A percentile compares a stretch with the other conserved stretches of the same genome.
Evolutionary conservation across 2,329 filamentous ascomycete genomes (phyloP).

Genomic region (Raffaelea arxii): DNA sequence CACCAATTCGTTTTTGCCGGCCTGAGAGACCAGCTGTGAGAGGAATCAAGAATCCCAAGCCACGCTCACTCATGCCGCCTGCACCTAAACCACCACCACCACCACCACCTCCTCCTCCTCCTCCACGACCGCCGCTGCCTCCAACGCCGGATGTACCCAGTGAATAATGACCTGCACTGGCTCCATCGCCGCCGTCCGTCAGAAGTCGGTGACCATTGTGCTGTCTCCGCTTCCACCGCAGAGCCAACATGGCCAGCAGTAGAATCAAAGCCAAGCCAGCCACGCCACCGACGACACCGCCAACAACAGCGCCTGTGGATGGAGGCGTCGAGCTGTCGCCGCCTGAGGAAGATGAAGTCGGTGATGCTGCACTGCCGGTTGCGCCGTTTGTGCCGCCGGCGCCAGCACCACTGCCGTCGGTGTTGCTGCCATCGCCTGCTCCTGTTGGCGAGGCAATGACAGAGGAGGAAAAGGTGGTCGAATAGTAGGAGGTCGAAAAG

Average conservation of each 20-base stretch:
- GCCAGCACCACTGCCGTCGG: constrained; percentile 3
- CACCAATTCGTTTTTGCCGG: constrained; percentile 23
- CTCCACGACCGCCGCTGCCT: constrained; percentile 14
- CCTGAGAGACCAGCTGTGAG: constrained; percentile 35
- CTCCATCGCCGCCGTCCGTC: constrained; percentile 23
- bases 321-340: constrained; percentile 13
- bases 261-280: constrained; percentile 49
- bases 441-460: constrained; percentile 10
- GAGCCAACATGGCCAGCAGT: constrained; percentile 40
- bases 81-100: constrained; percentile 12
- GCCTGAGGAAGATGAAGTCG: constrained; percentile 15
- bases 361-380: constrained; percentile 13
- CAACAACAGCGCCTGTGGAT: constrained; percentile 33
- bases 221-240: constrained; percentile 41
- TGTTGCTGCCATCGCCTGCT: not conserved
- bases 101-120: constrained; percentile 15
- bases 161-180: constrained; percentile 4
- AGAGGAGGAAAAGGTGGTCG: constrained; percentile 7
- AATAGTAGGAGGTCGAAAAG: not conserved
- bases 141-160: constrained; percentile 3
- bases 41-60: constrained; percentile 35
- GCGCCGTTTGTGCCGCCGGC: constrained; percentile 12
- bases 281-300: constrained; percentile 47
- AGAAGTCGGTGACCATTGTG: constrained; percentile 31
- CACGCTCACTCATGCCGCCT: constrained; percentile 36